Evolutionary conservation across 1,284 basidiomycete genomes (phyloP), one percentile per base, ranked within the genome.

Genomic region (Boletus subluridellus): DNA sequence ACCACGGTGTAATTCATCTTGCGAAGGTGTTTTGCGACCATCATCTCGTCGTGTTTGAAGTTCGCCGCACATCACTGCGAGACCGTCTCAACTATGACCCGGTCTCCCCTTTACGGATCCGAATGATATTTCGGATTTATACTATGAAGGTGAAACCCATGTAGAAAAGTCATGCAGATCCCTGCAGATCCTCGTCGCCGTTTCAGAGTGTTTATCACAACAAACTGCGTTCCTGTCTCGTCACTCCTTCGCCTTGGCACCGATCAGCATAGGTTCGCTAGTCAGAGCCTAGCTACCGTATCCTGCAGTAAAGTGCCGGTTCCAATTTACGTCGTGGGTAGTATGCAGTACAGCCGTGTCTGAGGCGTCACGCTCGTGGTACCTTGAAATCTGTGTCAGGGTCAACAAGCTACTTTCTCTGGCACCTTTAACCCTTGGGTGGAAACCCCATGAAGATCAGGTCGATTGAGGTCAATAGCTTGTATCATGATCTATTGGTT

Each of bases 191-290:
- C 44, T 67, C 32, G 52, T 60, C 48, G 17, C 42, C 32, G 66
- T 70, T 69, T 69, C 66, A 70, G 51, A 58, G 37, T 48, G 54
- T 48, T 53, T 47, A 58, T 65, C 52, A 57, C 50, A 28, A 44
- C 50, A 49, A 60, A 54, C 57, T 62, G 69, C 67, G 69, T 35
- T 54, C 56, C 54, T 30, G 44, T 49, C 65, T 68, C 66, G 53
- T 59, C 60, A 55, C 56, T 51, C 46, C 28, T 24, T 34, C 21
- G 52, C 44, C 51, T 39, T 38, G n/a, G 30, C 41, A 49, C 51
- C 35, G 28, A 49, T 49, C 45, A 44, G 35, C 47, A 35, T 34
- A 42, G 34, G 49, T 49, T 57, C 39, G 38, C 49, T 45, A 26
- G 47, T 21, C 42, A 42, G 41, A 41, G 26, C 65, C 11, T 47